These are phyloP conservation scores for Ogataea hybrid DNA, from an alignment of 1,139 yeast species.

Conservation along the genomic window DNA sequence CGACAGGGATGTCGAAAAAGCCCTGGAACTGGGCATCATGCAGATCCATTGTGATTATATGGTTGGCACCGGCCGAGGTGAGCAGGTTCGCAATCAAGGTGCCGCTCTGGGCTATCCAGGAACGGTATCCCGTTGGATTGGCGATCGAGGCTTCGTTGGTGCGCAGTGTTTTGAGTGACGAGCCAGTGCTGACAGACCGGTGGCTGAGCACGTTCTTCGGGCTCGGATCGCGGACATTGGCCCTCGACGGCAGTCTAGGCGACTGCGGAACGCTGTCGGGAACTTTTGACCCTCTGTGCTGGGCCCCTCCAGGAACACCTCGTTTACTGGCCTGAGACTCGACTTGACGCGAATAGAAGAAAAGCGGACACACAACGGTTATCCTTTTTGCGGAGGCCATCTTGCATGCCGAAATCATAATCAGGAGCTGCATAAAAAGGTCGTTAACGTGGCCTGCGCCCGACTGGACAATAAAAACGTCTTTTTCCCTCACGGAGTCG, in stretches of 20 bases:
- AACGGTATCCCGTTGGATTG: slow-evolving; percentile 63
- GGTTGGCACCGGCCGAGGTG: slow-evolving; percentile 94
- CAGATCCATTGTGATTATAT: slow-evolving; percentile 94
- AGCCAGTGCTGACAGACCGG: slow-evolving; percentile 9
- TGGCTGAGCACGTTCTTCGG: slow-evolving; percentile 14
- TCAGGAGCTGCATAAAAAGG: slow-evolving; percentile 80
- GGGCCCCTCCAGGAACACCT: slow-evolving; percentile 50
- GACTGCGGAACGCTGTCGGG: slow-evolving; percentile 65
- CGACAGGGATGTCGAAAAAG: slow-evolving; percentile 89
- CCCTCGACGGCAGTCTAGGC: slow-evolving; percentile 40
- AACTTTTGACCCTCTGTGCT: slow-evolving; percentile 7
- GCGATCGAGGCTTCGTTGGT: slow-evolving; percentile 25
- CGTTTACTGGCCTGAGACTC: slow-evolving; percentile 81
- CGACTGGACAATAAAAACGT: slow-evolving; percentile 79
- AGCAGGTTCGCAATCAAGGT: slow-evolving; percentile 85
- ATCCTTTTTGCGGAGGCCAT: slow-evolving; percentile 92
- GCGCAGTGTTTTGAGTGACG: slow-evolving; percentile 9
- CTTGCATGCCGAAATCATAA: slow-evolving; percentile 91
- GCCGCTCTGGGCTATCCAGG: slow-evolving; percentile 97
- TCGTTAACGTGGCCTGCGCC: slow-evolving; percentile 89
- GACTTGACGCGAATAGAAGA: slow-evolving; percentile 96
- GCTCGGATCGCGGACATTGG: slow-evolving; percentile 9
- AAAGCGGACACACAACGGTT: slow-evolving; percentile 91
- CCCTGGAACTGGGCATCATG: slow-evolving; percentile 97
- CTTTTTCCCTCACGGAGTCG: slow-evolving; percentile 90